Percentiles rank a stretch among this genome's conserved stretches.
These are phyloP conservation scores for Penicillium sp. DNA, from an alignment of 2,329 filamentous ascomycete genomes.

Conservation along the genomic window DNA sequence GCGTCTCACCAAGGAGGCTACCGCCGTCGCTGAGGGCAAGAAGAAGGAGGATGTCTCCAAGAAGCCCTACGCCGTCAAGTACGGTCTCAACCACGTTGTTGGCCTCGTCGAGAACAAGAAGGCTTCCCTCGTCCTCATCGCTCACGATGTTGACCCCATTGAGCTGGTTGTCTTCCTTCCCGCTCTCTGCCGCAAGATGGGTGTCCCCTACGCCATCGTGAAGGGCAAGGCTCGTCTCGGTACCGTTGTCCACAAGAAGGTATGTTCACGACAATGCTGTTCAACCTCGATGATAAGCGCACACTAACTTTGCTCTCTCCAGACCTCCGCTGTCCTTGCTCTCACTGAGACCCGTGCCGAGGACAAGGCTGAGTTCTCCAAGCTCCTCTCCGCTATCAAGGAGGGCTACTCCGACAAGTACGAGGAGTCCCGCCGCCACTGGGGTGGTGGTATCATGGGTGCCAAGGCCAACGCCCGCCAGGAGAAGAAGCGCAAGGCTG, in stretches of 20 bases:
- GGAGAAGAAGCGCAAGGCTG: constrained; percentile 91
- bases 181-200: constrained; percentile 99
- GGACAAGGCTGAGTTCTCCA: constrained; percentile 97
- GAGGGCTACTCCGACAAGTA: constrained; percentile 96
- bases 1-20: constrained; percentile 96
- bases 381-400: constrained; percentile 95
- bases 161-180: constrained; percentile 99
- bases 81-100: constrained; percentile 99
- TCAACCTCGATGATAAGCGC: neutral
- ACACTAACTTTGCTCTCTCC: constrained; percentile 44
- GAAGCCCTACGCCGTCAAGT: constrained; percentile 99
- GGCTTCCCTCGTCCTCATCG: constrained; percentile 95
- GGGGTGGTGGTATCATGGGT: constrained; percentile 99
- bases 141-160: constrained; percentile 99
- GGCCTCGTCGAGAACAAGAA: constrained; percentile 99
- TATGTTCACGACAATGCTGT: neutral
- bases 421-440: constrained; percentile 87
- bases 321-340: constrained; percentile 92
- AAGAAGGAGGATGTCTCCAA: constrained; percentile 99
- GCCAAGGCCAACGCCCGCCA: constrained; percentile 80
- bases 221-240: constrained; percentile 99
- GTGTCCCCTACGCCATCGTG: constrained; percentile 97
- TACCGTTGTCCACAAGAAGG: constrained; percentile 98
- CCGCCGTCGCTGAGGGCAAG: constrained; percentile 97
- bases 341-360: constrained; percentile 95